phyloP scores from a whole-genome alignment of 257 asterid genomes.

The Ilex aquifolium region DNA sequence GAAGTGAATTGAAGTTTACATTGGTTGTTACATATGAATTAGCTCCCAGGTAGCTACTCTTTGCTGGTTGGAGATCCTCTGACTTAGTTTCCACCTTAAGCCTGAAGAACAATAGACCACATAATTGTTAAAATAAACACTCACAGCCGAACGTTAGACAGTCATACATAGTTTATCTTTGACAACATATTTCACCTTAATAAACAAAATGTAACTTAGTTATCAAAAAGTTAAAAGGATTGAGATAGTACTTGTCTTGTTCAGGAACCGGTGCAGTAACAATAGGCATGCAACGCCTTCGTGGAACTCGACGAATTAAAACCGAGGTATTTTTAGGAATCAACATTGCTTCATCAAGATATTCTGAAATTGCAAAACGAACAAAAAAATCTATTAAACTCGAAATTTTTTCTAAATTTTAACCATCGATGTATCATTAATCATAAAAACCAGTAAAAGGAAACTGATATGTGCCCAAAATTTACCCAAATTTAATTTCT shows the following conservation, averaged over 20 bases:
- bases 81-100: constrained; percentile 36
- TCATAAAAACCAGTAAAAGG: too few species aligned
- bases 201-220: background rate
- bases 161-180: background rate
- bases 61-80: constrained; percentile 57
- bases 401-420: too few species aligned
- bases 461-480: too few species aligned
- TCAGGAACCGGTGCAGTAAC: constrained; percentile 76
- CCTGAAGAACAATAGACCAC: constrained; percentile 43
- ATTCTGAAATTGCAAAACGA: constrained; percentile 73
- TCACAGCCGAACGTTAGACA: background rate
- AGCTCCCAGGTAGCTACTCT: constrained; percentile 49
- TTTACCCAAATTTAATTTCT: too few species aligned
- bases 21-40: constrained; percentile 48
- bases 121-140: constrained; percentile 23
- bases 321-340: constrained; percentile 93
- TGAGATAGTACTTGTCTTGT: constrained; percentile 69
- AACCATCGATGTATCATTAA: too few species aligned
- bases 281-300: constrained; percentile 84
- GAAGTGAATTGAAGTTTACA: constrained; percentile 42
- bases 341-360: constrained; percentile 74
- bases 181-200: background rate
- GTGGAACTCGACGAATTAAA: constrained; percentile 96
- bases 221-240: constrained; percentile 33
- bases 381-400: constrained; percentile 9